These are phyloP conservation scores for Graphiopsis chlorocephala DNA, from an alignment of 2,329 filamentous ascomycete species.

Conservation along the genomic window DNA sequence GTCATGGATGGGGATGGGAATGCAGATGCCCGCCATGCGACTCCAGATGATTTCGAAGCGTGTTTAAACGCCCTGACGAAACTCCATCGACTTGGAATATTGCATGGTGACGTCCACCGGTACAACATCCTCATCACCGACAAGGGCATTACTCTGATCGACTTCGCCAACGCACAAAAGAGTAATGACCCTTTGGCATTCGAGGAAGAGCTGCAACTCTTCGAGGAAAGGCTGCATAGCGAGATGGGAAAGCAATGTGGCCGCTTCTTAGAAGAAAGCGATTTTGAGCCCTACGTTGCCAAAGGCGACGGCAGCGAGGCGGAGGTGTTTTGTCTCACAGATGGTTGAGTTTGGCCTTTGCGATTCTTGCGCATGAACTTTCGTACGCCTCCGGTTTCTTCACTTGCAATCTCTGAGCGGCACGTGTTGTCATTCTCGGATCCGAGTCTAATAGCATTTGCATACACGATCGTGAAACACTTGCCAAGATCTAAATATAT, in stretches of 20 bases:
- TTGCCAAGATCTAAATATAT: too few relatives aligned
- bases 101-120: constrained; percentile 40
- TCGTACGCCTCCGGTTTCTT: too few relatives aligned
- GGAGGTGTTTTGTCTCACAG: too few relatives aligned
- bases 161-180: constrained; percentile 31
- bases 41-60: constrained; percentile 27
- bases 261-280: not conserved
- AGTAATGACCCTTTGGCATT: not conserved
- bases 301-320: not conserved
- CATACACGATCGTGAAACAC: too few relatives aligned
- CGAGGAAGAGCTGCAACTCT: not conserved
- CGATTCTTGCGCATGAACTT: too few relatives aligned
- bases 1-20: constrained; percentile 21
- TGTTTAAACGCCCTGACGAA: constrained; percentile 31
- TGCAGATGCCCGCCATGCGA: constrained; percentile 29
- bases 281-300: not conserved
- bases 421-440: too few relatives aligned
- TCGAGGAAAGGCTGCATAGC: not conserved
- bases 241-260: not conserved
- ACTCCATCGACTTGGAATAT: constrained; percentile 38
- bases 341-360: too few relatives aligned
- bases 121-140: constrained; percentile 38
- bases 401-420: too few relatives aligned
- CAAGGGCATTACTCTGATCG: constrained; percentile 30
- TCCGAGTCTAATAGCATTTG: too few relatives aligned